Percentiles rank a stretch among this genome's conserved stretches.
phyloP scores from a whole-genome alignment of 441 rosid species.

The Croton setiger region DNA sequence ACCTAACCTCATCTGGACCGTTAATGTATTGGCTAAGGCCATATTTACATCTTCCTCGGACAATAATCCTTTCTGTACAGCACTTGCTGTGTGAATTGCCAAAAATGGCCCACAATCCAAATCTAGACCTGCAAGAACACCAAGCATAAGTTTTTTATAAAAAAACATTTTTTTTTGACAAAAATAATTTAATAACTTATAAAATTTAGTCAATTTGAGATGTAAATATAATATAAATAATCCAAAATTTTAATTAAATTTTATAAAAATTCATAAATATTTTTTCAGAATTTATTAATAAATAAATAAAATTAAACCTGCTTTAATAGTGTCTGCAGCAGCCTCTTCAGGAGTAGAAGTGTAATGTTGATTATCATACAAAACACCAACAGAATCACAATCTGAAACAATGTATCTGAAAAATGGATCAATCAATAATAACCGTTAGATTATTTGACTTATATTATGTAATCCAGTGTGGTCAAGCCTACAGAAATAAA shows the following conservation, averaged over 20 bases:
- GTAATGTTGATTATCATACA: constrained; percentile 65
- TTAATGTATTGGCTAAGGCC: constrained; percentile 57
- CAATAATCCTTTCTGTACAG: constrained; percentile 46
- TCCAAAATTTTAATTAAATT: too few relatives aligned
- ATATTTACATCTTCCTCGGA: constrained; percentile 52
- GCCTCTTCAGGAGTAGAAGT: constrained; percentile 70
- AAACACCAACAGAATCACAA: constrained; percentile 80
- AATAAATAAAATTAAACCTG: constrained; percentile 48
- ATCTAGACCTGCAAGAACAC: constrained; percentile 52
- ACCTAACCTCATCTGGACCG: constrained; percentile 92
- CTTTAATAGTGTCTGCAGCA: constrained; percentile 64
- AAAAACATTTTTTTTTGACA: too few relatives aligned
- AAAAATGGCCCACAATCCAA: constrained; percentile 88
- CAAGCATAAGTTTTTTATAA: too few relatives aligned
- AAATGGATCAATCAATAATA: not conserved
- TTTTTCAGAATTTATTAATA: too few relatives aligned
- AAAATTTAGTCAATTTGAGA: too few relatives aligned
- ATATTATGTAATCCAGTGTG: not conserved
- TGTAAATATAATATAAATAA: too few relatives aligned
- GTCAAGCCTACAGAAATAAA: not conserved
- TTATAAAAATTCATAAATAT: too few relatives aligned
- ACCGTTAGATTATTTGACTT: not conserved
- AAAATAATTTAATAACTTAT: too few relatives aligned
- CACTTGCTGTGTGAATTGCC: constrained; percentile 69
- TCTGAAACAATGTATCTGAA: constrained; percentile 83